Evolutionary conservation across 169 alveolate species (phyloP).

Genomic region (Plasmodium relictum): DNA sequence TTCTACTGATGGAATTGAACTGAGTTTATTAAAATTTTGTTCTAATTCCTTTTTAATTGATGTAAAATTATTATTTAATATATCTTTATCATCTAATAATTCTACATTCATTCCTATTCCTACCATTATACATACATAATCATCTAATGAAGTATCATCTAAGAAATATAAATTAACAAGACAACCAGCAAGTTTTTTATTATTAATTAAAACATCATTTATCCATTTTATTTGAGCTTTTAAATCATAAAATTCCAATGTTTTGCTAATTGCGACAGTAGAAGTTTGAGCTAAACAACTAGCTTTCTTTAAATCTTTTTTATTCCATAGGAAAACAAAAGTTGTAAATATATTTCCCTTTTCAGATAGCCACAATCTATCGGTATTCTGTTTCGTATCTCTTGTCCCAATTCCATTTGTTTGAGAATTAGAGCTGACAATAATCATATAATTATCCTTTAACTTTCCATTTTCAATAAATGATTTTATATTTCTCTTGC

Average conservation of each 20-base stretch:
- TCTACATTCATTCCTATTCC: slow-evolving; percentile 62
- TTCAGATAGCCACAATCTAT: slow-evolving; percentile 27
- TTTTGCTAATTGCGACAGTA: slow-evolving; percentile 49
- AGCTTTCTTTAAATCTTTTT: slow-evolving; percentile 5
- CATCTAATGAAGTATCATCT: slow-evolving; percentile 2
- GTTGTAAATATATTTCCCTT: slow-evolving; percentile 49
- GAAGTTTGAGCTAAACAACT: slow-evolving; percentile 20
- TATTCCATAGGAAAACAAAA: slow-evolving; percentile 55
- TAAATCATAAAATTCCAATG: slow-evolving; percentile 38
- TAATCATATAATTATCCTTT: slow-evolving; percentile 13
- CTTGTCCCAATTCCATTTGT: slow-evolving; percentile 26
- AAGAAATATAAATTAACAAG: slow-evolving; percentile 24
- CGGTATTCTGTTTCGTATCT: background rate
- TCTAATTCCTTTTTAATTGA: slow-evolving; percentile 38
- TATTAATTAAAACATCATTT: slow-evolving; percentile 32
- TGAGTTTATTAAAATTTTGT: background rate
- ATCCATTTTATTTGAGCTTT: slow-evolving; percentile 39
- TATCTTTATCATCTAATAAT: slow-evolving; percentile 14
- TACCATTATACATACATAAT: slow-evolving; percentile 37
- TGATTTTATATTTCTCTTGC: slow-evolving; percentile 17
- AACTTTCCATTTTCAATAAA: slow-evolving; percentile 19
- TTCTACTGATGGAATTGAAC: slow-evolving; percentile 44
- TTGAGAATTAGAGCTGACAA: slow-evolving; percentile 33
- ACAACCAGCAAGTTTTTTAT: slow-evolving; percentile 47
- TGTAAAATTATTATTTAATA: slow-evolving; percentile 27